phyloP scores from a whole-genome alignment of 2,329 filamentous ascomycete species.

The Lachnellula arida region DNA sequence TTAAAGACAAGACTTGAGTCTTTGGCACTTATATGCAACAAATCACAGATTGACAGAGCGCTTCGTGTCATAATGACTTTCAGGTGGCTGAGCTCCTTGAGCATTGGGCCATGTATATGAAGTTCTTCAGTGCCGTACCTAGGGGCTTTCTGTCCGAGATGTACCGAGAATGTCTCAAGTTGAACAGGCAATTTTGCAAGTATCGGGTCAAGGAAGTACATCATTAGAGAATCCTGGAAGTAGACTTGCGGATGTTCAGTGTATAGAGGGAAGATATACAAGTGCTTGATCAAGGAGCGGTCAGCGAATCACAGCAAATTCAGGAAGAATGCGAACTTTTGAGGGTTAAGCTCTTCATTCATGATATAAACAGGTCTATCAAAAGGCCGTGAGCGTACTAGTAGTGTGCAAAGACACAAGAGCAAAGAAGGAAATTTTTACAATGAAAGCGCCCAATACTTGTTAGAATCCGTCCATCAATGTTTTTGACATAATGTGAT shows the following conservation, averaged over 20 bases:
- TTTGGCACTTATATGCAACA: not conserved
- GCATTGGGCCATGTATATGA: too few species aligned
- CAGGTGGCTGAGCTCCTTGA: too few species aligned
- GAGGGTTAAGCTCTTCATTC: conserved; percentile 15
- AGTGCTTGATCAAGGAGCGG: not conserved
- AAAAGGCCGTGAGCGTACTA: not conserved
- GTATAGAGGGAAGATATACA: too few species aligned
- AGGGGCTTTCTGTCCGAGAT: too few species aligned
- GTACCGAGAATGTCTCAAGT: too few species aligned
- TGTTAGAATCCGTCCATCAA: conserved; percentile 22
- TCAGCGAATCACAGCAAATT: not conserved
- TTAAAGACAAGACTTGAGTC: conserved; percentile 30
- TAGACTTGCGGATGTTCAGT: too few species aligned
- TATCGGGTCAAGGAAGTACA: too few species aligned
- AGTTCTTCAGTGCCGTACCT: too few species aligned
- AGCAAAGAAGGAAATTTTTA: conserved; percentile 26
- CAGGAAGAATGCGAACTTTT: not conserved
- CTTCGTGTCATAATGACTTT: not conserved
- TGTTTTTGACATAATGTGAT: conserved; percentile 27
- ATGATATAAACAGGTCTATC: conserved; percentile 25
- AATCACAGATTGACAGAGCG: not conserved
- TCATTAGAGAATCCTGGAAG: too few species aligned
- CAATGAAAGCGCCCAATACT: conserved; percentile 24
- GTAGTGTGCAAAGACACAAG: conserved; percentile 21
- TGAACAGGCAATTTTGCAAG: too few species aligned